Conservation (phyloP, 257 asterid genomes). For the Datura wrightii region DNA sequence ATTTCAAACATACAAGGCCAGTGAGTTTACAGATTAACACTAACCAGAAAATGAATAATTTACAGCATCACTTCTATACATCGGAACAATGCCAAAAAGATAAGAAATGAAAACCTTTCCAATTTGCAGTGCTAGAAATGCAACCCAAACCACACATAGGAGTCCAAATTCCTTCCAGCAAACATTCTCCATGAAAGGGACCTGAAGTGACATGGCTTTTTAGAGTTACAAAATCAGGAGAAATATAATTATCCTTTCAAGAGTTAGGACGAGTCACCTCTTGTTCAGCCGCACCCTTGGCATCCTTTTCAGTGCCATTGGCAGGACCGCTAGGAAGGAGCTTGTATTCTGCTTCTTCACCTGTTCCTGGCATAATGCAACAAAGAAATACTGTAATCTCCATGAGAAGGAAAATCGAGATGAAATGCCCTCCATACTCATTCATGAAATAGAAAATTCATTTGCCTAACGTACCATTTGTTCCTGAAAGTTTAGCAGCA, state of each 20-base stretch:
- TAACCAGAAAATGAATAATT: not conserved
- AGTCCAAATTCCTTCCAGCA: slow-evolving; percentile 94
- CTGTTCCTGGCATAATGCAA: slow-evolving; percentile 45
- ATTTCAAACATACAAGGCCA: slow-evolving; percentile 42
- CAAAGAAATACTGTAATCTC: not conserved
- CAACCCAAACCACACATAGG: slow-evolving; percentile 79
- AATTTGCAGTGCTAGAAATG: slow-evolving; percentile 78
- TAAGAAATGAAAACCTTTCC: slow-evolving; percentile 61
- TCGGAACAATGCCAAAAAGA: not conserved
- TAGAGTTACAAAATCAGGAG: slow-evolving; percentile 28
- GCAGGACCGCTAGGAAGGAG: slow-evolving; percentile 79
- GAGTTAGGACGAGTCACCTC: slow-evolving; percentile 50
- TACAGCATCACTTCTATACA: not conserved
- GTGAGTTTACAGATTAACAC: slow-evolving; percentile 30
- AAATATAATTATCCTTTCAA: slow-evolving; percentile 20
- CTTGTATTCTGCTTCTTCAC: slow-evolving; percentile 76
- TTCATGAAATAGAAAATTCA: not conserved
- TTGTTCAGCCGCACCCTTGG: slow-evolving; percentile 52
- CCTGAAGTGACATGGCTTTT: slow-evolving; percentile 46
- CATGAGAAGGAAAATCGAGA: not conserved
- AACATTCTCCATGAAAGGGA: slow-evolving; percentile 74
- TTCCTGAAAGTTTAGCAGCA: not conserved
- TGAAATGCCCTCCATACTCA: not conserved
- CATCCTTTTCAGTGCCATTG: slow-evolving; percentile 42
- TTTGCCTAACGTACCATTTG: not conserved